Evolutionary conservation across 805 yeast genomes (phyloP).

Genomic region (Wickerhamiella qilinensis): DNA sequence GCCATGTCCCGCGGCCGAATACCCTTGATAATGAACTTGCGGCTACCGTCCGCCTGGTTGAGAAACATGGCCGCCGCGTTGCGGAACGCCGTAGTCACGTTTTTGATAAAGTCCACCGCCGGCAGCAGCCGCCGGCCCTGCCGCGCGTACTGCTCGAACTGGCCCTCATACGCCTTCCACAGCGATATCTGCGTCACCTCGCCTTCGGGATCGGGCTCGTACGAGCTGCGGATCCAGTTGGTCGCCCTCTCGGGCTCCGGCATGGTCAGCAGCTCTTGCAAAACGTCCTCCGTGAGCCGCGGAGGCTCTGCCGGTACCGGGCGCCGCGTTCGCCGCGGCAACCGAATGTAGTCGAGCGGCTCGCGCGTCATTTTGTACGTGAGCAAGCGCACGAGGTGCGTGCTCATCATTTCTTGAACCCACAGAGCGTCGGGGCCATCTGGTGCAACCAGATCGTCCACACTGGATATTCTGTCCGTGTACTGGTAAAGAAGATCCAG

Average conservation of each 20-base stretch:
- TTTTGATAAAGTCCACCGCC: constrained; percentile 92
- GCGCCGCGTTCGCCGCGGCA: constrained; percentile 29
- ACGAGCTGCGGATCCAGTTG: constrained; percentile 85
- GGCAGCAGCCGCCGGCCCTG: constrained; percentile 48
- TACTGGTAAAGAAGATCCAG: constrained; percentile 75
- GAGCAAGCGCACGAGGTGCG: constrained; percentile 48
- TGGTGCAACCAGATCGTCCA: constrained; percentile 35
- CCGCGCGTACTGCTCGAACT: constrained; percentile 46
- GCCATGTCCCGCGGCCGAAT: constrained; percentile 61
- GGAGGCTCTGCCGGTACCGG: constrained; percentile 58
- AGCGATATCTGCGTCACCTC: constrained; percentile 90
- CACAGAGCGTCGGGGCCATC: constrained; percentile 9
- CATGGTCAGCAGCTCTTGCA: constrained; percentile 42
- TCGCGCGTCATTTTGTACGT: constrained; percentile 28
- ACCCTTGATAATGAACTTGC: constrained; percentile 84
- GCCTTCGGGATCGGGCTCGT: constrained; percentile 58
- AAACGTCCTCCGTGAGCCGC: constrained; percentile 35
- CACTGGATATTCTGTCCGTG: constrained; percentile 43
- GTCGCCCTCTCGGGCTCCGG: constrained; percentile 86
- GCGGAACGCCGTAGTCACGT: constrained; percentile 78
- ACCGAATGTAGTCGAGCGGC: constrained; percentile 23
- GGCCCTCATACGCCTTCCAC: constrained; percentile 89
- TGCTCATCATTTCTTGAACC: constrained; percentile 28
- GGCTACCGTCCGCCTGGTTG: constrained; percentile 42
- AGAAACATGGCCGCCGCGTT: constrained; percentile 89